phyloP scores from a whole-genome alignment of 1,284 basidiomycete genomes.

The Gymnopus androsaceus region DNA sequence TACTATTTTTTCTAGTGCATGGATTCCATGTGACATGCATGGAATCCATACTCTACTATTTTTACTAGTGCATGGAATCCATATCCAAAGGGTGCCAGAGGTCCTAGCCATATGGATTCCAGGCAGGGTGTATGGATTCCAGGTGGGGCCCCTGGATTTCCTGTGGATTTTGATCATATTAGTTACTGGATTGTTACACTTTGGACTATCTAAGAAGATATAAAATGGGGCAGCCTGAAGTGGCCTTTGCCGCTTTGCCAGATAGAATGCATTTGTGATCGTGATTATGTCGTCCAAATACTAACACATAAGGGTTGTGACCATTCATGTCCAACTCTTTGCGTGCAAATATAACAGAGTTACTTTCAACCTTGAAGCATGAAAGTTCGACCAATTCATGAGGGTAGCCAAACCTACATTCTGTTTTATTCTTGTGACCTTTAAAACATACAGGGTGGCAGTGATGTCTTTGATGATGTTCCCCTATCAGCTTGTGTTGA shows the following conservation, averaged over 20 bases:
- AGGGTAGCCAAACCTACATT: constrained; percentile 25
- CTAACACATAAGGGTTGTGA: constrained; percentile 25
- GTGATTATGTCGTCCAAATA: constrained; percentile 29
- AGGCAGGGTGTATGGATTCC: no score
- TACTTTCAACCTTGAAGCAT: constrained; percentile 23
- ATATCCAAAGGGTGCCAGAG: no score
- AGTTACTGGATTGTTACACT: no score
- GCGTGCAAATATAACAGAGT: constrained; percentile 23
- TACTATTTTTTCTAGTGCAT: no score
- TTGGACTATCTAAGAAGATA: no score
- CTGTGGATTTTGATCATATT: no score
- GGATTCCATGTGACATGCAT: no score
- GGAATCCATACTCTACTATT: no score
- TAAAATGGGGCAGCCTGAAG: no score
- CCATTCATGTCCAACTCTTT: constrained; percentile 28
- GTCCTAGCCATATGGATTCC: no score
- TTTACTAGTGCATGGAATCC: no score
- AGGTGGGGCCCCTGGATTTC: no score
- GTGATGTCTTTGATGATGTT: constrained; percentile 21
- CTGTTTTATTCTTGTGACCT: constrained; percentile 19
- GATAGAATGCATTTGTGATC: constrained; percentile 31
- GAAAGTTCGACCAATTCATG: constrained; percentile 14
- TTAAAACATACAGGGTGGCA: constrained; percentile 26
- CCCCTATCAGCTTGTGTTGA: constrained; percentile 1
- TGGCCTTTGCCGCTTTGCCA: constrained; percentile 29